These are phyloP conservation scores for Kalanchoe fedtschenkoi DNA, from an alignment of 164 flowering plant genomes.

Conservation along the genomic window DNA sequence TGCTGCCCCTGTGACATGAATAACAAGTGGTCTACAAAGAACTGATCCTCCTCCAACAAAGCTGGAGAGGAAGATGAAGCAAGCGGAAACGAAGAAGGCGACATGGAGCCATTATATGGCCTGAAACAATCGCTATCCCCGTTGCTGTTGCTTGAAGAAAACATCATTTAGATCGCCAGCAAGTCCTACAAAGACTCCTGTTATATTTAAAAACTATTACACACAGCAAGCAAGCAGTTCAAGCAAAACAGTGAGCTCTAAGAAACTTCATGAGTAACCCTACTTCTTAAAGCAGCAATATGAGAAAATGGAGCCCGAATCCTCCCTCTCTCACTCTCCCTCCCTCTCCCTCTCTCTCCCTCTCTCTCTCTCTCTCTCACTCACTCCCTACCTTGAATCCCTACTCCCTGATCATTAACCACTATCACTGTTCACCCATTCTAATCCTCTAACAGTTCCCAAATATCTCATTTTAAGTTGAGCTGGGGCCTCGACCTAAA, in stretches of 20 bases:
- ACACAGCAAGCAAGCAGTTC: neutral
- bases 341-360: no score
- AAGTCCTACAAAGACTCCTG: neutral
- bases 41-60: neutral
- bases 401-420: neutral
- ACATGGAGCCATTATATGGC: neutral
- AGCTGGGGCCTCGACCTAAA: neutral
- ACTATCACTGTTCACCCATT: neutral
- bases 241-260: no score
- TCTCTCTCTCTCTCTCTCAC: neutral
- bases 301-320: no score
- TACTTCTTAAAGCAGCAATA: no score
- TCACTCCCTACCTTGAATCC: neutral
- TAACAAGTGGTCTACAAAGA: neutral
- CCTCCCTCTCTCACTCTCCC: no score
- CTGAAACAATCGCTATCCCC: neutral
- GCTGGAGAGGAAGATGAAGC: neutral
- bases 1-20: constrained; percentile 3
- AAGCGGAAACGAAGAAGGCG: neutral
- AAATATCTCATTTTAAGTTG: neutral
- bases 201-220: neutral
- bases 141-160: neutral
- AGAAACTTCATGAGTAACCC: no score
- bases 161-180: neutral
- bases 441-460: neutral